Evolutionary conservation across 306 rosid genomes (phyloP).

Genomic region (Vigna angularis): DNA sequence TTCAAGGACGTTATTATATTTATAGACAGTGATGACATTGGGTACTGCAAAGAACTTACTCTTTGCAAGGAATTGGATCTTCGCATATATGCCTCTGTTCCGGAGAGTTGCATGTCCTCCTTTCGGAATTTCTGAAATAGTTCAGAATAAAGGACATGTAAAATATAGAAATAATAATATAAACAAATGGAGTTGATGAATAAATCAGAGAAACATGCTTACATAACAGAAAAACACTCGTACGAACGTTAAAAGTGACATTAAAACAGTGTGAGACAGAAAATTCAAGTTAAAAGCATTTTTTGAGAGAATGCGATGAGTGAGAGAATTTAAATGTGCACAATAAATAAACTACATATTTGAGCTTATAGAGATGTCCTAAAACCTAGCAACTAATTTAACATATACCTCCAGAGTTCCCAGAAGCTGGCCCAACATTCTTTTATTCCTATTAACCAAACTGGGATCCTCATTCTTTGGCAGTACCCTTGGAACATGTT

Average conservation of each 20-base stretch:
- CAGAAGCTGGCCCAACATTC: slow-evolving; percentile 97
- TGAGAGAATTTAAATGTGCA: neutral
- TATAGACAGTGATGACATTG: neutral
- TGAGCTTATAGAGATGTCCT: neutral
- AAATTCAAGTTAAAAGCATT: neutral
- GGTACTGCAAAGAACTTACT: slow-evolving; percentile 59
- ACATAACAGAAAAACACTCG: neutral
- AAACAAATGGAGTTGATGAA: slow-evolving; percentile 13
- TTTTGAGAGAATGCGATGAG: neutral
- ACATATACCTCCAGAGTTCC: slow-evolving; percentile 90
- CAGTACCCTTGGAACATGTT: slow-evolving; percentile 82
- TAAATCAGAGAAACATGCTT: neutral
- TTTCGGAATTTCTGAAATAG: slow-evolving; percentile 85
- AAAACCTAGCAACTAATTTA: slow-evolving; percentile 26
- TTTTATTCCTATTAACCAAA: slow-evolving; percentile 87
- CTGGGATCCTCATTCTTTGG: slow-evolving; percentile 94
- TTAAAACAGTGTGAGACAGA: neutral
- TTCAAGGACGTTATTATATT: neutral
- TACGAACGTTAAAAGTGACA: neutral
- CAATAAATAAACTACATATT: neutral
- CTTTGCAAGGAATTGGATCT: slow-evolving; percentile 88
- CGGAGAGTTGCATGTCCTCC: slow-evolving; percentile 86
- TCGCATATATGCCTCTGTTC: slow-evolving; percentile 90
- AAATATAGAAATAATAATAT: slow-evolving; percentile 13
- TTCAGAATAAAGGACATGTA: slow-evolving; percentile 24